These are phyloP conservation scores for Cyclospora cayetanensis DNA, from an alignment of 169 alveolate genomes.

Conservation along the genomic window DNA sequence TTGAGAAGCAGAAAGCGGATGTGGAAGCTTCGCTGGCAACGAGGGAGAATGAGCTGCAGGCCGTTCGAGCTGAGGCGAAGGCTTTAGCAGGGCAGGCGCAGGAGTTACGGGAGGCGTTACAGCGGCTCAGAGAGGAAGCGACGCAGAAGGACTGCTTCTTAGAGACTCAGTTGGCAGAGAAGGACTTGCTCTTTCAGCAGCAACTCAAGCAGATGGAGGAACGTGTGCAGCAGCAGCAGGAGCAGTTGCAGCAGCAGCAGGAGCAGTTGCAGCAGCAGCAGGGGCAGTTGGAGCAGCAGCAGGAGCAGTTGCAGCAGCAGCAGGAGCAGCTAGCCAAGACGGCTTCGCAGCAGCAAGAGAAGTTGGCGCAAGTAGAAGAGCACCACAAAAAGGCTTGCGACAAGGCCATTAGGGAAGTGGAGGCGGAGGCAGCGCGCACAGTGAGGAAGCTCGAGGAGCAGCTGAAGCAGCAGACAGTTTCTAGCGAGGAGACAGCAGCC, in stretches of 20 bases:
- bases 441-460: conserved; percentile 4
- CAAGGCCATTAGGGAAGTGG: background rate
- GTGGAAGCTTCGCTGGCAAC: no score
- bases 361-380: background rate
- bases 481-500: background rate
- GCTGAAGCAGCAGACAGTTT: background rate
- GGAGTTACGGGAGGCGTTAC: background rate
- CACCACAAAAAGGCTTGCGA: background rate
- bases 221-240: background rate
- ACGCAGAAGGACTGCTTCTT: background rate
- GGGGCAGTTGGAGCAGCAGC: background rate
- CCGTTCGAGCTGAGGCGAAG: background rate
- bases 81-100: background rate
- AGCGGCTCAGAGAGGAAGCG: background rate
- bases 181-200: background rate
- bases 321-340: background rate
- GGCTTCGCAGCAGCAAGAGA: background rate
- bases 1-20: no score
- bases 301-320: background rate
- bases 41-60: background rate
- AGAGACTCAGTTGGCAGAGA: background rate
- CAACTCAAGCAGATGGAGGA: background rate
- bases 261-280: background rate
- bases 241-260: background rate
- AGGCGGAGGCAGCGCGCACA: conserved; percentile 11